These are phyloP conservation scores for Terfezia boudieri DNA, from an alignment of 495 filamentous ascomycete species.

Conservation along the genomic window DNA sequence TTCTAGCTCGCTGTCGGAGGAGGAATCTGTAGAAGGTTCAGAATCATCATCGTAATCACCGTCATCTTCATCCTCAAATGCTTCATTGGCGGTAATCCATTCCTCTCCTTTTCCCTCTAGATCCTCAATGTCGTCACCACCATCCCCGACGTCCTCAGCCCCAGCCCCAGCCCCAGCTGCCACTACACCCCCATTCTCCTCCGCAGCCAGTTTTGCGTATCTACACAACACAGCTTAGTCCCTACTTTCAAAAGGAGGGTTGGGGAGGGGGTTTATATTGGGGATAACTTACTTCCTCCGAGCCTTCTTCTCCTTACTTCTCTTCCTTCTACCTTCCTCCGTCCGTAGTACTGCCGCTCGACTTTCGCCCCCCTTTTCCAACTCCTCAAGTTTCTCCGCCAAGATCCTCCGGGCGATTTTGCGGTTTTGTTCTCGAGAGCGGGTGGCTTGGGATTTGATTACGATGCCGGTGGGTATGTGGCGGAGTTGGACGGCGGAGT, in stretches of 20 bases:
- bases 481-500: slow-evolving; percentile 79
- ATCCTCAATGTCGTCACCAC: not conserved
- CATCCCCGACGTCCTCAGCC: not conserved
- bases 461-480: slow-evolving; percentile 78
- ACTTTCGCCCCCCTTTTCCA: slow-evolving; percentile 36
- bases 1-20: too few relatives aligned
- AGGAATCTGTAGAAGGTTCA: too few relatives aligned
- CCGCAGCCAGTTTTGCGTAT: not conserved
- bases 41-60: not conserved
- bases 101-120: not conserved
- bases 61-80: not conserved
- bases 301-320: not conserved
- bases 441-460: slow-evolving; percentile 76
- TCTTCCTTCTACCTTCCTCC: not conserved
- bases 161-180: not conserved
- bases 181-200: not conserved
- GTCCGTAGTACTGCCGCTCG: slow-evolving; percentile 21
- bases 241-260: too few relatives aligned
- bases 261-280: too few relatives aligned
- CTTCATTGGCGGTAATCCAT: not conserved
- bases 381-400: slow-evolving; percentile 51
- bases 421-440: slow-evolving; percentile 69
- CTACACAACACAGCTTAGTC: too few relatives aligned
- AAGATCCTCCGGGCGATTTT: slow-evolving; percentile 62
- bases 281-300: not conserved